phyloP scores from a whole-genome alignment of 805 yeast genomes.

The Cyberlindnera meyerae region DNA sequence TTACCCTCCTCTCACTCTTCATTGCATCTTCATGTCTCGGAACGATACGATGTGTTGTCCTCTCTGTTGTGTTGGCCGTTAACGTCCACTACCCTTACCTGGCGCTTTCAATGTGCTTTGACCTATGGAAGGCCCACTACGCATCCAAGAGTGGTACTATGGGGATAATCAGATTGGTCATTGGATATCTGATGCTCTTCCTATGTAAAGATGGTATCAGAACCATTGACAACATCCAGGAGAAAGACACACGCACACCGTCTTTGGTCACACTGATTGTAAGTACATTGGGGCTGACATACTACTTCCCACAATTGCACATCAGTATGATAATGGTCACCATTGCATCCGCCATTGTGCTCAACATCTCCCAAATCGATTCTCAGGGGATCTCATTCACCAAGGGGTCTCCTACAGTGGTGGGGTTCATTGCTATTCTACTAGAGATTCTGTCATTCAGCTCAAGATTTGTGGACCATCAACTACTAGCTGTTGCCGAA shows the following conservation, averaged over 20 bases:
- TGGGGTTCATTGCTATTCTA: conserved; percentile 30
- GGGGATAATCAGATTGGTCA: no score
- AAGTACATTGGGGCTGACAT: conserved; percentile 4
- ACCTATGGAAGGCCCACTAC: conserved; percentile 1
- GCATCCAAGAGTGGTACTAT: no score
- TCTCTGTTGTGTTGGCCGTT: conserved; percentile 19
- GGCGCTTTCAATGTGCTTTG: conserved; percentile 12
- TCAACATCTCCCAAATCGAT: conserved; percentile 19
- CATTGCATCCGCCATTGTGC: conserved; percentile 22
- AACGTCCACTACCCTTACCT: conserved; percentile 13
- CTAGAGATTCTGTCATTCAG: conserved; percentile 33
- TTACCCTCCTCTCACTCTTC: conserved; percentile 13
- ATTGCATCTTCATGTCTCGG: conserved; percentile 16
- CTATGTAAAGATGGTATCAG: conserved; percentile 11
- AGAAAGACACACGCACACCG: neutral
- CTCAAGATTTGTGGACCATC: conserved; percentile 10
- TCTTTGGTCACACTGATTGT: conserved; percentile 1
- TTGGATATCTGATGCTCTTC: conserved; percentile 6
- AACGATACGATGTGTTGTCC: conserved; percentile 20
- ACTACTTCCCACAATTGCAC: conserved; percentile 8
- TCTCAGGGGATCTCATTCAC: conserved; percentile 4
- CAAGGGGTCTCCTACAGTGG: conserved; percentile 18
- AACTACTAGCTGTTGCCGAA: conserved; percentile 12
- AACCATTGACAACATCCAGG: conserved; percentile 10
- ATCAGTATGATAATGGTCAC: conserved; percentile 25